phyloP scores from a whole-genome alignment of 2,329 filamentous ascomycete genomes.

The Neofusicoccum sp. region DNA sequence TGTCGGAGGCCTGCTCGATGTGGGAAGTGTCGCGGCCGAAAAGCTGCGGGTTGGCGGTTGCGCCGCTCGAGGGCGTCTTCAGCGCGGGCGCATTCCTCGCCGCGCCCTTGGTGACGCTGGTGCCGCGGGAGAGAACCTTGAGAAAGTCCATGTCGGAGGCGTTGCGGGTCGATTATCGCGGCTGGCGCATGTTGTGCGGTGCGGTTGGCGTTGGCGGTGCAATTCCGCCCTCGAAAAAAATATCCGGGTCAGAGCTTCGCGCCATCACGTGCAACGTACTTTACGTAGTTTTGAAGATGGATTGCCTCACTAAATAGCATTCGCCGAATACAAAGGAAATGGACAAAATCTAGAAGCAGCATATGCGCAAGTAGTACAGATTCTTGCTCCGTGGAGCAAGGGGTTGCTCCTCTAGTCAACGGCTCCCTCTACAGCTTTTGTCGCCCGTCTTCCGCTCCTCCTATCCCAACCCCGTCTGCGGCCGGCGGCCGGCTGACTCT shows the following conservation, averaged over 20 bases:
- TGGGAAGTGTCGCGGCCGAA: conserved; percentile 48
- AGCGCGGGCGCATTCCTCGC: conserved; percentile 34
- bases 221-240: conserved; percentile 16
- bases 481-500: background rate
- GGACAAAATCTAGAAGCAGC: conserved; percentile 38
- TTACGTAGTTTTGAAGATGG: background rate
- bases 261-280: conserved; percentile 4
- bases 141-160: conserved; percentile 64
- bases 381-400: conserved; percentile 21
- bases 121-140: conserved; percentile 69
- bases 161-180: background rate
- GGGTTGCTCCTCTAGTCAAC: conserved; percentile 16
- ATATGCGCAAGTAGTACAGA: conserved; percentile 42
- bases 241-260: conserved; percentile 8
- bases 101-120: conserved; percentile 52
- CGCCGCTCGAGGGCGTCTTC: conserved; percentile 64
- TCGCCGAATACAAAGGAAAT: conserved; percentile 27
- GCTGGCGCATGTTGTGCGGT: conserved; percentile 1
- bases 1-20: conserved; percentile 42
- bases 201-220: conserved; percentile 4
- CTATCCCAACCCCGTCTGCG: conserved; percentile 12
- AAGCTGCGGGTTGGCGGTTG: conserved; percentile 65
- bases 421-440: conserved; percentile 17
- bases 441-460: background rate
- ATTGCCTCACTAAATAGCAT: background rate